Base-by-base conservation (phyloP, 2,329 filamentous ascomycete species). In the Calonectria pauciramosa region DNA sequence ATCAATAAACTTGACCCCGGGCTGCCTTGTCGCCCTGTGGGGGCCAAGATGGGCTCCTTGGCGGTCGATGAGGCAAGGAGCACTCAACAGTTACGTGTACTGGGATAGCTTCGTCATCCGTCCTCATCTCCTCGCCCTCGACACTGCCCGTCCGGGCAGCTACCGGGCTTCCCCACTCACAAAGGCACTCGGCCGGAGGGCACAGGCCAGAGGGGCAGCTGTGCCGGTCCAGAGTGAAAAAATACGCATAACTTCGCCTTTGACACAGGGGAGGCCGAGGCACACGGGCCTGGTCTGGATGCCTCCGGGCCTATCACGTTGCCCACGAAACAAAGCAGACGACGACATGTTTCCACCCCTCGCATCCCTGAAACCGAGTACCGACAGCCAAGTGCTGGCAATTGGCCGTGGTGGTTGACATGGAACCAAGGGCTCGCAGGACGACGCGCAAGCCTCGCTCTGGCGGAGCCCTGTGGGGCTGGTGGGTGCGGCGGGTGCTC, bases 361-460 rank as follows among this genome's bases (percentile, higher is more conserved):
- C n/a, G 56, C 52, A 52, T 54, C 70, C 54, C 26, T 68, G 70
- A 65, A 72, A 72, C 70, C 65, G 52, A 64, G 47, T 65, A 30
- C 65, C 65, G 70, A 34, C 28, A 32, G 56, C 65, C 34, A 64
- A 28, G 20, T 56, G 26, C 20, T 38, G 36, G 65, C 47, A 44
- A 72, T 72, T 68, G 70, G 70, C 44, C 41, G 36, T 67, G 5
- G 64, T 16, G 18, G 34, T 38, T 56, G 63, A 32, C 44, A 68
- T 52, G 56, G 54, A 47, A 69, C 51, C 34, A 56, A 63, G 70
- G 67, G 36, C 44, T n/a, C 38, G 18, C 34, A 5, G 69, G 38
- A 63, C 63, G 68, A 72, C 70, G 70, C 70, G 70, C 70, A 72
- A 72, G 70, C 70, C 70, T 72, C 56, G 54, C 34, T 26, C 16